Base-by-base conservation (phyloP, 768 basidiomycete species). In the Chlorophyllum brunneum region DNA sequence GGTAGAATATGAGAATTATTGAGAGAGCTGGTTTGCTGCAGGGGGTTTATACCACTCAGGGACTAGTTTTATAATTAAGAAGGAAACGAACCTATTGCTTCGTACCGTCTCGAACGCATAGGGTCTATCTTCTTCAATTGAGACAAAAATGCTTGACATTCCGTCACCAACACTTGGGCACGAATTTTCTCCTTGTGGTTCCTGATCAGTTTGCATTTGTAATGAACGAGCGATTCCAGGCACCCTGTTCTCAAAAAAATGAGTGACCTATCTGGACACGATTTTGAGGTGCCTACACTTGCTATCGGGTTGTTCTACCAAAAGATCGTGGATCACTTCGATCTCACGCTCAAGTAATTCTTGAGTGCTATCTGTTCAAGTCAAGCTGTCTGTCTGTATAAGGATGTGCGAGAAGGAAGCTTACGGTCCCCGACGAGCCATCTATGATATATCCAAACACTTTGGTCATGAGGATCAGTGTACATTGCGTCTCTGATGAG, bases 361-460 rank as follows among this genome's bases (percentile, higher is more conserved):
- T 50, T 72, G 70, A 51, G 84, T 75, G 2, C 83, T 74, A 5
- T 86, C 92, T 89, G 55, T 7, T 27, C 9, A 36, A 41, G 39
- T 58, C 30, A 43, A 38, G 33, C 26, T 26, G 27, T 31, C 30
- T n/a, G 33, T 18, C 13, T 34, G 27, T 16, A 48, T 24, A n/a
- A 31, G 24, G 22, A n/a, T n/a, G n/a, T n/a, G n/a, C n/a, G n/a
- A 33, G 33, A 20, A 38, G 26, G 26, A 15, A 16, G 57, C 77
- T 54, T 61, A 86, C 94, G 86, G 56, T 79, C 67, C 6, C 92
- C 92, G 47, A 98, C 80, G 2, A 99, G 76, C 94, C 95, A 98
- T n/a, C 94, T 82, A 62, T 98, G 97, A 66, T 98, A 99, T 52
- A 99, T 82, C 97, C 97, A 99, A 0, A 91, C 92, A 55, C 92